These are phyloP conservation scores for Termitomyces bulborhizus DNA, from an alignment of 768 basidiomycete genomes.

Conservation along the genomic window DNA sequence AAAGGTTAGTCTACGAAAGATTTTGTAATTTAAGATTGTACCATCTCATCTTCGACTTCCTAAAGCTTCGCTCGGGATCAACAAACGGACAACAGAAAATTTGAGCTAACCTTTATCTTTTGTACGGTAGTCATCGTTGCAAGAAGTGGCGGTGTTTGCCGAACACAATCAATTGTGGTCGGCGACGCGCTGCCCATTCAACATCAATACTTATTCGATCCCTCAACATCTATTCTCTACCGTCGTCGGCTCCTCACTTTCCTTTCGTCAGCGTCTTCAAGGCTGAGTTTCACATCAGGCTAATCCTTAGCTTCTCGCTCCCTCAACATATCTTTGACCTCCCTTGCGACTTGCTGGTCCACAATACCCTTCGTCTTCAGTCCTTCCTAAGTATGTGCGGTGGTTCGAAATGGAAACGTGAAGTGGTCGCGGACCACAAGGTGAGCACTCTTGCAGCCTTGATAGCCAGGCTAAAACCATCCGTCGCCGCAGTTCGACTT, in stretches of 20 bases:
- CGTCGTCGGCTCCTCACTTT: conserved; percentile 4
- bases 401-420: conserved; percentile 91
- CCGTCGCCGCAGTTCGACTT: conserved; percentile 78
- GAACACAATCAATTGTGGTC: conserved; percentile 14
- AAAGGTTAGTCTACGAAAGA: conserved; percentile 18
- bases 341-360: conserved; percentile 47
- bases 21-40: conserved; percentile 27
- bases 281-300: conserved; percentile 9
- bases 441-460: conserved; percentile 29
- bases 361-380: conserved; percentile 15
- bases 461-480: conserved; percentile 1
- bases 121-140: conserved; percentile 82
- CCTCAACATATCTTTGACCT: conserved; percentile 14
- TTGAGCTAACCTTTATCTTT: conserved; percentile 66
- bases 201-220: too few relatives aligned
- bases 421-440: conserved; percentile 97
- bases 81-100: conserved; percentile 17
- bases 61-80: conserved; percentile 24
- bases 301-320: conserved; percentile 19
- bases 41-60: conserved; percentile 99
- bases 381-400: conserved; percentile 46
- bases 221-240: neutral
- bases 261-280: conserved; percentile 6
- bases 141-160: conserved; percentile 31
- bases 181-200: too few relatives aligned